Conservation (phyloP, 805 yeast species). For the Saturnispora gosingensis region DNA sequence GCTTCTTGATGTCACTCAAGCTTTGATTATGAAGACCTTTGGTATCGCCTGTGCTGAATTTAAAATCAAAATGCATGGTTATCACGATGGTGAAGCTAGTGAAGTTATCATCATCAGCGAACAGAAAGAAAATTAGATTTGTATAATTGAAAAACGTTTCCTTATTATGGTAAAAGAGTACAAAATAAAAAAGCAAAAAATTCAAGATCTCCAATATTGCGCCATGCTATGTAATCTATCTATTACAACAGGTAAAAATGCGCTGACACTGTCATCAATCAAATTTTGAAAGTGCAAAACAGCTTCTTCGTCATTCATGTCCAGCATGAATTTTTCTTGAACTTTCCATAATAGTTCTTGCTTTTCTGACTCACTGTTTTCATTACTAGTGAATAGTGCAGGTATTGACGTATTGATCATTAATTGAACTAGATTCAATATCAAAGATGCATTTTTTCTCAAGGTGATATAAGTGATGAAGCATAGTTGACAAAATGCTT, state of each 20-base stretch:
- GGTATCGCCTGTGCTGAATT: slow-evolving; percentile 93
- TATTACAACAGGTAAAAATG: slow-evolving; percentile 87
- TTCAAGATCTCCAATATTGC: slow-evolving; percentile 89
- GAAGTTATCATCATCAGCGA: slow-evolving; percentile 17
- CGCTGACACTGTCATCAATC: slow-evolving; percentile 90
- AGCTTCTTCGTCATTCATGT: slow-evolving; percentile 93
- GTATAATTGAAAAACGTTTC: slow-evolving; percentile 4
- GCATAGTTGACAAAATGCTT: slow-evolving; percentile 83
- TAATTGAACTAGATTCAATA: slow-evolving; percentile 80
- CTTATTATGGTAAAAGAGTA: neutral
- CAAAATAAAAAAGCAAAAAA: neutral
- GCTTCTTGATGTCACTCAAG: slow-evolving; percentile 78
- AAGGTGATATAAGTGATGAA: slow-evolving; percentile 88
- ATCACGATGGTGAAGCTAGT: slow-evolving; percentile 54
- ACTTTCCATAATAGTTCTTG: slow-evolving; percentile 83
- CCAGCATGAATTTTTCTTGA: slow-evolving; percentile 87
- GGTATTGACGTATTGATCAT: slow-evolving; percentile 94
- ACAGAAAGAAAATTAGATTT: slow-evolving; percentile 7
- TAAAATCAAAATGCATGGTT: slow-evolving; percentile 71
- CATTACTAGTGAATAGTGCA: slow-evolving; percentile 46
- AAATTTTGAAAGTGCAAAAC: slow-evolving; percentile 87
- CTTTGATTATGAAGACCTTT: slow-evolving; percentile 84
- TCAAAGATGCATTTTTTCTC: slow-evolving; percentile 81
- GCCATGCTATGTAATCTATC: slow-evolving; percentile 93
- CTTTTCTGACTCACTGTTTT: slow-evolving; percentile 52